These are phyloP conservation scores for Fusarium falciforme DNA, from an alignment of 2,329 filamentous ascomycete species.

Conservation along the genomic window DNA sequence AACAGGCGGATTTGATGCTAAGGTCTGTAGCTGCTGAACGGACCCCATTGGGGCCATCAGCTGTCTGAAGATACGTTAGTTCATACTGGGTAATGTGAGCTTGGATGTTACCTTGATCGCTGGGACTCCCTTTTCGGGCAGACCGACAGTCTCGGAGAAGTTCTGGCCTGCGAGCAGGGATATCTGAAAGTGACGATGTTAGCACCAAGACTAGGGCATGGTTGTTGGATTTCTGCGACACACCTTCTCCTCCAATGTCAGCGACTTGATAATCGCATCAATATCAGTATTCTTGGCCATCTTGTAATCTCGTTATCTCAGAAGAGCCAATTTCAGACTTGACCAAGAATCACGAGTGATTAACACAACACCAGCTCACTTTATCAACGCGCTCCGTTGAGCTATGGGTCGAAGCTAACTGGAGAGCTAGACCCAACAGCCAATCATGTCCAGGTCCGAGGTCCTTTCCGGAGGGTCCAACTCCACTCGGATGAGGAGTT, in stretches of 20 bases:
- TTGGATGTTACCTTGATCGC: slow-evolving; percentile 27
- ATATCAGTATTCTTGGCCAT: slow-evolving; percentile 17
- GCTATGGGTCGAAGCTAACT: not conserved
- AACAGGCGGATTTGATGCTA: slow-evolving; percentile 48
- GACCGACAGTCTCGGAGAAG: slow-evolving; percentile 39
- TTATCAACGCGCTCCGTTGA: not conserved
- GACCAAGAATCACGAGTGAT: not conserved
- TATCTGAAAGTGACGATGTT: slow-evolving; percentile 12
- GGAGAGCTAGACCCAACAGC: not conserved
- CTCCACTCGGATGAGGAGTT: not conserved
- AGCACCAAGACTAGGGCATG: not conserved
- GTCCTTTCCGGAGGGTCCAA: not conserved
- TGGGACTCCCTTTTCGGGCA: slow-evolving; percentile 32
- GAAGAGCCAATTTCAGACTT: not conserved
- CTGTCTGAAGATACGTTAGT: slow-evolving; percentile 19
- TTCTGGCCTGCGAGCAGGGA: slow-evolving; percentile 36
- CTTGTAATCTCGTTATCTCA: not conserved
- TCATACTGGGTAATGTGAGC: fast-evolving
- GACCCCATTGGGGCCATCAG: slow-evolving; percentile 51
- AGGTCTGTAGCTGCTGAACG: slow-evolving; percentile 46
- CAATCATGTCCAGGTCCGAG: slow-evolving; percentile 5
- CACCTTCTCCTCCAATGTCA: slow-evolving; percentile 39
- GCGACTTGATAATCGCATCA: slow-evolving; percentile 17
- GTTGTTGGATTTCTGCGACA: not conserved
- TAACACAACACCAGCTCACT: not conserved